Base-by-base conservation (phyloP, 768 basidiomycete species). In the Ramaria sp. region DNA sequence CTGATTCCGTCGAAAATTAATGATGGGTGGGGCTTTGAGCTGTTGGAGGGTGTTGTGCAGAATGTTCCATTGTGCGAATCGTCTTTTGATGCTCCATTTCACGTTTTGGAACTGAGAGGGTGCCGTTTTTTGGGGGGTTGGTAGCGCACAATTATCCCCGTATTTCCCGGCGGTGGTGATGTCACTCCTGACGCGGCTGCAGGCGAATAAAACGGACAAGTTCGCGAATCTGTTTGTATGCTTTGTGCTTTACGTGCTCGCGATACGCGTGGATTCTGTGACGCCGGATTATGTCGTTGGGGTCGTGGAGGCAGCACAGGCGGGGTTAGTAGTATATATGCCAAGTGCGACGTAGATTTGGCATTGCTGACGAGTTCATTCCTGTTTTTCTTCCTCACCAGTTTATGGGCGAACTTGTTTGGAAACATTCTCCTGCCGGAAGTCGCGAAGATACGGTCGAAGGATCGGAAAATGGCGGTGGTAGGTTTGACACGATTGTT, bases 21-120 rank as follows among this genome's bases (percentile, higher is more conserved):
- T 64, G 95, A 99, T 68, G 78, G 72, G 4, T 94, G 88, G 80
- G 95, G 91, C 0, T 92, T 95, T 61, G 93, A 96, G 66, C 72
- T 99, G 12, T 67, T 99, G 48, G 82, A 94, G 59, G 78, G 81
- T 5, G 78, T 96, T 15, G 78, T 92, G 53, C 75, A 78, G 49
- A 70, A 81, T 63, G 78, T 91, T 15, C 84, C 88, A 50, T 74
- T 83, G 91, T 97, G 66, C 69, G 91, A 42, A n/a, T 37, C 51
- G 10, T 31, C 31, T 46, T 54, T 45, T 33, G 0, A 13, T 12
- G 43, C 27, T 30, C 24, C 13, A 38, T 19, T 30, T 48, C 53
- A 30, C 30, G 19, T 1, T n/a, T 43, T 47, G 12, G 15, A 51
- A 46, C 45, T 27, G 27, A 34, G 33, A 34, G 5, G 33, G 6